A percentile compares a stretch with the other conserved stretches of the same genome.
Evolutionary conservation across 1,284 basidiomycete genomes (phyloP).

Genomic region (Meripilus lineatus): DNA sequence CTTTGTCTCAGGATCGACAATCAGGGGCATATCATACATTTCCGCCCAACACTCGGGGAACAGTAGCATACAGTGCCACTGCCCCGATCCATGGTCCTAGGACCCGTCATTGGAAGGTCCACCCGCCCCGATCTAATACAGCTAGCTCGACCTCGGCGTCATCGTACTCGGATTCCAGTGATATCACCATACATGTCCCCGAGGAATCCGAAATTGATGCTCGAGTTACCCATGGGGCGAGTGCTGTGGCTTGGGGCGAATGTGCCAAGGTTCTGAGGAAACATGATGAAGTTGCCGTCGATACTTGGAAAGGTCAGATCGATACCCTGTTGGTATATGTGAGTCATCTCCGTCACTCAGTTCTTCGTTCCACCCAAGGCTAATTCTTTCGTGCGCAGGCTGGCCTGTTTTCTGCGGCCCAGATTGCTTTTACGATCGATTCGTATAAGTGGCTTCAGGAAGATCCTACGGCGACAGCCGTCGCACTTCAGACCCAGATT

Average conservation of each 20-base stretch:
- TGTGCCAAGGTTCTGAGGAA: conserved; percentile 8
- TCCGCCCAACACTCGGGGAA: no score
- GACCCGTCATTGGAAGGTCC: no score
- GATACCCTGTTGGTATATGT: conserved; percentile 14
- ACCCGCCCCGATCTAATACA: no score
- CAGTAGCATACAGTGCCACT: no score
- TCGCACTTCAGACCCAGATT: conserved; percentile 1
- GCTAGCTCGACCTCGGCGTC: no score
- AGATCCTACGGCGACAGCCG: neutral
- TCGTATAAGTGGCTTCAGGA: conserved; percentile 8
- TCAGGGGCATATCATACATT: no score
- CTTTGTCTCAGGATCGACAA: no score
- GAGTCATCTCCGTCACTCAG: conserved; percentile 1
- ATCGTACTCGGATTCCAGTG: no score
- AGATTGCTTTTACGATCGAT: conserved; percentile 13
- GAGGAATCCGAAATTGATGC: no score
- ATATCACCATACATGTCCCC: no score
- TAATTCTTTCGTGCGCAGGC: conserved; percentile 2
- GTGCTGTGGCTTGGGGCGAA: conserved; percentile 10
- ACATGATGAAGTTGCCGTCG: conserved; percentile 6
- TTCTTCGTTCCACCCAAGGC: neutral
- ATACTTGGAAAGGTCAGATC: conserved; percentile 13
- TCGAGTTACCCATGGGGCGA: no score
- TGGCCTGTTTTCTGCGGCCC: conserved; percentile 14
- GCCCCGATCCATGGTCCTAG: no score